A percentile compares a stretch with the other conserved stretches of the same genome.
Evolutionary conservation across 306 rosid genomes (phyloP).

Genomic region (Fagus crenata): DNA sequence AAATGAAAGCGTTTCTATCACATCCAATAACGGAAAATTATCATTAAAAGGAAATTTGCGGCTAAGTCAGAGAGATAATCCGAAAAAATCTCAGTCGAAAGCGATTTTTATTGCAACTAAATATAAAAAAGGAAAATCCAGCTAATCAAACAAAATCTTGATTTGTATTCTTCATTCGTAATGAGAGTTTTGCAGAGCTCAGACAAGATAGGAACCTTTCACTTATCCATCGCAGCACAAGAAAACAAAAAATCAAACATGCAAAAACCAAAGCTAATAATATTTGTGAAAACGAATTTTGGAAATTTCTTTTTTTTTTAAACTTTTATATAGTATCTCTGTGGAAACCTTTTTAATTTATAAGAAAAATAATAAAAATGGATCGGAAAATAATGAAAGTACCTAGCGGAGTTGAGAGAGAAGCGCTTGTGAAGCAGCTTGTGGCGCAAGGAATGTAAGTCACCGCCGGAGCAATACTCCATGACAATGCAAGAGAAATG

Average conservation of each 20-base stretch:
- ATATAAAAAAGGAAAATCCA: background rate
- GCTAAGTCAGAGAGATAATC: slow-evolving; percentile 26
- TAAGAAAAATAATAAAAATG: too few species aligned
- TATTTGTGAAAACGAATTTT: background rate
- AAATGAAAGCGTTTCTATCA: background rate
- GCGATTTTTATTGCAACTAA: too few species aligned
- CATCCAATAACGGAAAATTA: slow-evolving; percentile 10
- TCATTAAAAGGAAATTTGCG: slow-evolving; percentile 23
- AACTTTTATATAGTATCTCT: slow-evolving; percentile 4
- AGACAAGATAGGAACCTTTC: slow-evolving; percentile 37
- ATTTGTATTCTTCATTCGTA: slow-evolving; percentile 32
- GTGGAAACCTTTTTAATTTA: background rate
- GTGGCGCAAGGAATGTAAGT: slow-evolving; percentile 83
- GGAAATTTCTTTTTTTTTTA: background rate
- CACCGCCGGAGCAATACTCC: slow-evolving; percentile 96
- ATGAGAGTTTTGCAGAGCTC: slow-evolving; percentile 24
- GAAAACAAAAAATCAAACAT: slow-evolving; percentile 31
- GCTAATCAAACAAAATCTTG: background rate
- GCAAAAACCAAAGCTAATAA: background rate
- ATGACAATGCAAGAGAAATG: slow-evolving; percentile 93
- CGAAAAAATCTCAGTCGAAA: slow-evolving; percentile 23
- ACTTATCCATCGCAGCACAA: slow-evolving; percentile 29
- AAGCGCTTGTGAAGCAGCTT: slow-evolving; percentile 68
- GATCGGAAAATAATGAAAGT: slow-evolving; percentile 1
- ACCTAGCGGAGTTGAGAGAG: slow-evolving; percentile 84